Percentiles rank a stretch among this genome's conserved stretches.
Evolutionary conservation across 2,329 filamentous ascomycete genomes (phyloP).

Genomic region (Niveomyces coronatus): DNA sequence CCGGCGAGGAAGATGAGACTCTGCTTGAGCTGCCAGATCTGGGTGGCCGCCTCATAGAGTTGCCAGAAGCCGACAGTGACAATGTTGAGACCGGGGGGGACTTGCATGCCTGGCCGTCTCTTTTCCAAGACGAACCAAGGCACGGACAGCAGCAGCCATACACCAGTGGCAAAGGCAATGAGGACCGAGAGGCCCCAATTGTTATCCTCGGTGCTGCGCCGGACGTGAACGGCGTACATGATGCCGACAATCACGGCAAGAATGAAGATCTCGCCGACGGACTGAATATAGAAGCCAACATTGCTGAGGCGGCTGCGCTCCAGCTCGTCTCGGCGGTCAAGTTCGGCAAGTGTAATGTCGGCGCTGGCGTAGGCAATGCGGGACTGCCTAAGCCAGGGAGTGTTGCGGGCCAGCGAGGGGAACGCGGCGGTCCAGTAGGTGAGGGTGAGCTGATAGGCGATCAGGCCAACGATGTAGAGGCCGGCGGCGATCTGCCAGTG

Average conservation of each 20-base stretch:
- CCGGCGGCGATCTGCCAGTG: constrained; percentile 52
- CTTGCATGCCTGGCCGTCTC: constrained; percentile 43
- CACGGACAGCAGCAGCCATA: constrained; percentile 53
- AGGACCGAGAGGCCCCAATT: constrained; percentile 57
- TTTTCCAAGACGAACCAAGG: constrained; percentile 61
- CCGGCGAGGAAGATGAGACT: constrained; percentile 54
- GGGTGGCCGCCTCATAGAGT: constrained; percentile 42
- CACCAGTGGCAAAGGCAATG: constrained; percentile 53
- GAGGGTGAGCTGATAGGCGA: constrained; percentile 55
- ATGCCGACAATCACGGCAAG: constrained; percentile 55
- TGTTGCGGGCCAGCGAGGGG: constrained; percentile 28
- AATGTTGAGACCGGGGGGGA: constrained; percentile 31
- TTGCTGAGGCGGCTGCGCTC: constrained; percentile 55
- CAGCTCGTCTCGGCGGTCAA: constrained; percentile 50
- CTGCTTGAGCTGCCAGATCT: constrained; percentile 57
- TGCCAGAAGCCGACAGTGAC: constrained; percentile 53
- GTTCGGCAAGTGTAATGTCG: constrained; percentile 45
- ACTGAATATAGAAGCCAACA: constrained; percentile 53
- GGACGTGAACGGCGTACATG: constrained; percentile 50
- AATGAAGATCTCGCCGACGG: constrained; percentile 50
- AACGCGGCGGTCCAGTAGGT: constrained; percentile 60
- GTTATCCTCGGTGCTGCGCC: constrained; percentile 48
- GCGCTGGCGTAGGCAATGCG: constrained; percentile 25
- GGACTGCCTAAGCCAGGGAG: constrained; percentile 22
- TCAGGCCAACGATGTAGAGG: constrained; percentile 56